These are phyloP conservation scores for Purpureocillium takamizusanense DNA, from an alignment of 2,329 filamentous ascomycete genomes.

Conservation along the genomic window DNA sequence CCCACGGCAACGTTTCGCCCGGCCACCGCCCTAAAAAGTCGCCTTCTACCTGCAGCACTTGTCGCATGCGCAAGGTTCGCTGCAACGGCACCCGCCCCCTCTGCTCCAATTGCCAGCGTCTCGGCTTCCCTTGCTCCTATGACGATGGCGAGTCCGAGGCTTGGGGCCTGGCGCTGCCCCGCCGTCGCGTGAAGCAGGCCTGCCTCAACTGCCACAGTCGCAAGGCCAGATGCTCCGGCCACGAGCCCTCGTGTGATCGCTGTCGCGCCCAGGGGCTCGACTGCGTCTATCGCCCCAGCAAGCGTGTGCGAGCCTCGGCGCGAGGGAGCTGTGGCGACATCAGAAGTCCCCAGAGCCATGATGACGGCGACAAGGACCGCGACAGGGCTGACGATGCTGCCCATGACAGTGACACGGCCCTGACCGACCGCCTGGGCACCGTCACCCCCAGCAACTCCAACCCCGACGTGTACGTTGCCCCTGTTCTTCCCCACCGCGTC, in stretches of 20 bases:
- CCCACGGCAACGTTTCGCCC: constrained; percentile 5
- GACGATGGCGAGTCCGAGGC: constrained; percentile 35
- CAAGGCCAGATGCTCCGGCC: constrained; percentile 50
- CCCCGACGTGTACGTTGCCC: constrained; percentile 23
- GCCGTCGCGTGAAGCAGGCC: constrained; percentile 46
- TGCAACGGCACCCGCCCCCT: constrained; percentile 44
- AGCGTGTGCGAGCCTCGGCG: constrained; percentile 23
- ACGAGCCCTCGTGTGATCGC: constrained; percentile 43
- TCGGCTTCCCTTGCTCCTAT: constrained; percentile 49
- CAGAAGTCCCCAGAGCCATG: constrained; percentile 23
- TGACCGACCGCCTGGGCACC: constrained; percentile 22
- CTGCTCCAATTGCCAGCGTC: constrained; percentile 50
- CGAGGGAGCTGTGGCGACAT: constrained; percentile 12
- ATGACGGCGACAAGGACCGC: constrained; percentile 17
- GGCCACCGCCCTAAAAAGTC: constrained; percentile 30
- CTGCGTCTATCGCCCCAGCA: constrained; percentile 44
- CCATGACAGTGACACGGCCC: constrained; percentile 23
- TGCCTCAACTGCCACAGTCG: constrained; percentile 49
- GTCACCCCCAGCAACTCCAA: constrained; percentile 23
- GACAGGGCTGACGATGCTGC: constrained; percentile 13
- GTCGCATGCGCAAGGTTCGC: constrained; percentile 47
- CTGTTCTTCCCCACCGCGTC: background rate
- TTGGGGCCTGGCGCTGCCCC: constrained; percentile 35
- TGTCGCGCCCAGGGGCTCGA: constrained; percentile 42
- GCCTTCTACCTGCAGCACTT: constrained; percentile 43